Base-by-base conservation (phyloP, 2,329 filamentous ascomycete species). In the Neocatenulostroma microsporum region DNA sequence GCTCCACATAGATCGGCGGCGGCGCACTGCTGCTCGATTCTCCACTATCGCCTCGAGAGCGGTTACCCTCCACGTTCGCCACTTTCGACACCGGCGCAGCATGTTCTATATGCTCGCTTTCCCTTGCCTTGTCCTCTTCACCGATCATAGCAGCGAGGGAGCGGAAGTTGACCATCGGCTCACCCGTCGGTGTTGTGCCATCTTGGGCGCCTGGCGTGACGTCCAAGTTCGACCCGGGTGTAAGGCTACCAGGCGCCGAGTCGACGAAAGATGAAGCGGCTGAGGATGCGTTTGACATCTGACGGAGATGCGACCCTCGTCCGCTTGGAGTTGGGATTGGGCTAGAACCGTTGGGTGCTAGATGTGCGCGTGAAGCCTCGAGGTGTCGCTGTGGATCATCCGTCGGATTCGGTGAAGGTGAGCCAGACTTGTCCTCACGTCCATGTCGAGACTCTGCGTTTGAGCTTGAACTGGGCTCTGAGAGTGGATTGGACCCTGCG, bases 141-240 rank as follows among this genome's bases (percentile, higher is more conserved):
- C 80, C 84, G 20, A 95, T 84, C 58, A 93, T 84, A 44, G 85
- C 84, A 2, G 85, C 84, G 15, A 96, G 66, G 49, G 86, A 94
- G 38, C 79, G 73, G 56, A 95, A 95, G 59, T 94, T 95, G 62
- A 94, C 91, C 74, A 94, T 78, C 3, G 86, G 77, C 55, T 95
- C 88, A 0, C 72, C 63, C 11, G 70, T 68, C 4, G 70, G 66
- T 17, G 73, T 72, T 5, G 66, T 61, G 26, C 53, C 56, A 8
- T 46, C 47, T 4, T 47, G 48, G n/a, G n/a, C n/a, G n/a, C n/a
- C n/a, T 13, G 63, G 67, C 13, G 68, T 37, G n/a, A 7, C 26
- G 65, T 30, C 9, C 9, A 8, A 10, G 18, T 30, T 15, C 29
- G 18, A n/a, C 6, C 35, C 27, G 7, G 27, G 35, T 3, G 30